Evolutionary conservation across 352 stramenopile genomes (phyloP), one percentile per base, ranked within the genome.

Genomic region (Paralagenidium karlingii): DNA sequence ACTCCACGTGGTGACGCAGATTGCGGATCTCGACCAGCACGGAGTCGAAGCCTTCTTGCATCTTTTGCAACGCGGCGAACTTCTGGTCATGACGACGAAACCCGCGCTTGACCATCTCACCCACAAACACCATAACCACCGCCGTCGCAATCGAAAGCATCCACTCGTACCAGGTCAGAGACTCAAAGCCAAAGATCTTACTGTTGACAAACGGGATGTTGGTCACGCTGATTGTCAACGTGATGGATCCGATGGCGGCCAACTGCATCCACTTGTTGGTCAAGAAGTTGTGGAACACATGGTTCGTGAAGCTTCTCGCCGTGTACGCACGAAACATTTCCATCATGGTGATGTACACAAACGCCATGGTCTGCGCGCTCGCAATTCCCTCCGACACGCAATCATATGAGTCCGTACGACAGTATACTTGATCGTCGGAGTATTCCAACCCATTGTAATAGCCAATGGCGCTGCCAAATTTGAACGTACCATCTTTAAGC

Each of bases 251-350:
- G 11, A 82, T 43, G 24, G 70, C 67, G 18, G 70, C 70, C 51
- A 68, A 71, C 39, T 81, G 66, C 68, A 84, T 82, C 63, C 63
- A 84, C 63, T 84, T 84, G 58, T 84, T 84, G 38, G 63, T 53
- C 47, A 82, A 78, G 34, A 79, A 63, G 40, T 81, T 55, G 26
- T 71, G 55, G 45, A 78, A 84, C 8, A 84, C 57, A 20, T 67
- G 77, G 43, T 84, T 80, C 0, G 65, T 82, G 39, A 84, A 84
- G 52, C 68, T 84, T n/a, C 70, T 65, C 18, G 68, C 70, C 7
- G 70, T 84, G 53, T 82, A 84, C 18, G 70, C 68, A 30, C 70
- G 67, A 27, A 84, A 40, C 44, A 84, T 63, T 34, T 84, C 70
- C 68, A 82, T 82, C 10, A 62, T 79, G 21, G 70, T 84, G 42